Evolutionary conservation across 1,139 yeast species (phyloP).

Genomic region (Torulaspora globosa): DNA sequence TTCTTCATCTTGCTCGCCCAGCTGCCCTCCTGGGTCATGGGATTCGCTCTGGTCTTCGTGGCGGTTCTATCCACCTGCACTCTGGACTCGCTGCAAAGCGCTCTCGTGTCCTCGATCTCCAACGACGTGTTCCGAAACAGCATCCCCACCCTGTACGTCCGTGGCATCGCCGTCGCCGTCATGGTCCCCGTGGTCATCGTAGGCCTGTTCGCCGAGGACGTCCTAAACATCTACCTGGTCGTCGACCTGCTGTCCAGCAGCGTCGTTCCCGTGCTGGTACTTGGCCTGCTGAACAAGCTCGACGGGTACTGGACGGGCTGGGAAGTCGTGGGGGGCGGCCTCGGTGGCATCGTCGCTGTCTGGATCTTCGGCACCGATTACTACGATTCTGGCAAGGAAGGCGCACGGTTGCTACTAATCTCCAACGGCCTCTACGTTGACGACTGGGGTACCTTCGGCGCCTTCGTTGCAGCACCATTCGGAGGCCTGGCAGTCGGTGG

Average conservation of each 20-base stretch:
- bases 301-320: conserved; percentile 72
- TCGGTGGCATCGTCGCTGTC: conserved; percentile 75
- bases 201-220: conserved; percentile 77
- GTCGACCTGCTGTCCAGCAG: conserved; percentile 87
- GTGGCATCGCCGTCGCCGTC: conserved; percentile 67
- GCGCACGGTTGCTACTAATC: conserved; percentile 66
- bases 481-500: conserved; percentile 67
- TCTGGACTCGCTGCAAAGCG: conserved; percentile 84
- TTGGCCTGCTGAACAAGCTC: conserved; percentile 61
- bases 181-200: conserved; percentile 84
- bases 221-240: conserved; percentile 80
- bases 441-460: conserved; percentile 96
- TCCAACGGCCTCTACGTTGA: conserved; percentile 75
- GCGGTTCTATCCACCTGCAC: conserved; percentile 80
- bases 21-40: conserved; percentile 87
- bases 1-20: conserved; percentile 65
- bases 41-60: conserved; percentile 72
- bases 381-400: conserved; percentile 65
- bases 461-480: conserved; percentile 85
- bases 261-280: conserved; percentile 76
- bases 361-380: conserved; percentile 81
- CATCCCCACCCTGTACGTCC: conserved; percentile 59
- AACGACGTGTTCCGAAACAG: conserved; percentile 86
- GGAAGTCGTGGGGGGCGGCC: conserved; percentile 79
- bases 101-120: conserved; percentile 81